Percentiles rank a stretch among this genome's conserved stretches.
Conservation (phyloP, 164 flowering plant species). For the Vitis rotundifolia region DNA sequence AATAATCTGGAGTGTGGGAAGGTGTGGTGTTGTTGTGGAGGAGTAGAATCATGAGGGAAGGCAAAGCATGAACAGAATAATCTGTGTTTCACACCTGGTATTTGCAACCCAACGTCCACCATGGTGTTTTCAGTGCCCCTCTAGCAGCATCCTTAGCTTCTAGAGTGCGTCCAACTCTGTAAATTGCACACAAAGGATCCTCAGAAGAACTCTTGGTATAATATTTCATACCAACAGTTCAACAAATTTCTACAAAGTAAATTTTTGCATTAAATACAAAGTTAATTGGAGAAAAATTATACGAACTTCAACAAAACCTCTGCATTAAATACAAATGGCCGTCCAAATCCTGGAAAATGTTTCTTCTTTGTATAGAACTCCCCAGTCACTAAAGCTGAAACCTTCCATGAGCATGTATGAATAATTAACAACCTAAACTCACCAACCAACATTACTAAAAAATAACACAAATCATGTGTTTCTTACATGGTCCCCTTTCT, state of each 20-base stretch:
- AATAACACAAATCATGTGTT: constrained; percentile 6
- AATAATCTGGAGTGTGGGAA: neutral
- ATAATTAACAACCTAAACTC: constrained; percentile 1
- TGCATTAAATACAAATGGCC: constrained; percentile 88
- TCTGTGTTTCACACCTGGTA: constrained; percentile 48
- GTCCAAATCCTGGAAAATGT: constrained; percentile 95
- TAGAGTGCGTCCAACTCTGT: constrained; percentile 74
- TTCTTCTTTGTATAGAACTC: constrained; percentile 87
- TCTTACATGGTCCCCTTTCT: constrained; percentile 86
- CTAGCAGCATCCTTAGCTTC: constrained; percentile 97
- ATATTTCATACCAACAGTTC: neutral
- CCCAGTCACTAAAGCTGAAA: constrained; percentile 88
- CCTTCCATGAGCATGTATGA: constrained; percentile 50
- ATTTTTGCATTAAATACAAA: neutral
- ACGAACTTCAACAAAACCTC: constrained; percentile 82
- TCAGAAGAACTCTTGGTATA: neutral
- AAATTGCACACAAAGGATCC: constrained; percentile 4
- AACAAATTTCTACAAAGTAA: too few relatives aligned
- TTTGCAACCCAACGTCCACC: constrained; percentile 96
- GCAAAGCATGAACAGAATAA: neutral
- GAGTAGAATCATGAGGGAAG: neutral
- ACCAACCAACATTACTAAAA: neutral
- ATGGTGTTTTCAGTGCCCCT: constrained; percentile 85
- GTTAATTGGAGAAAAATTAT: constrained; percentile 9
- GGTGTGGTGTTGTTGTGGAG: too few relatives aligned